Evolutionary conservation across 345 rosid species (phyloP).

Genomic region (Brassica cretica): DNA sequence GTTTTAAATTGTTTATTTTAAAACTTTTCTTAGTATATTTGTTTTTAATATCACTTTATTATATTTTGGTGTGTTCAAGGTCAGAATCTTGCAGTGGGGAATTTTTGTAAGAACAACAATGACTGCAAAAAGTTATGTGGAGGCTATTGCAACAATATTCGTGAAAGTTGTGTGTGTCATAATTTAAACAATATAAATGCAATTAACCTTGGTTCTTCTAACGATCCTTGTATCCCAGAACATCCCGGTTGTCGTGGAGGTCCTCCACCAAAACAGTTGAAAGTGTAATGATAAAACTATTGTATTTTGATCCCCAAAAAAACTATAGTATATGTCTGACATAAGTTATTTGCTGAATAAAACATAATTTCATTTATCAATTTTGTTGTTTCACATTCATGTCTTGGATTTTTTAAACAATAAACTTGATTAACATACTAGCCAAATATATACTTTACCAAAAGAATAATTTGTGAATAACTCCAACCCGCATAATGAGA

Average conservation of each 20-base stretch:
- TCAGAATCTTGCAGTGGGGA: background rate
- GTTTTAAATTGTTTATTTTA: background rate
- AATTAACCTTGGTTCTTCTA: background rate
- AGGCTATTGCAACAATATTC: background rate
- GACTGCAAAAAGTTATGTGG: background rate
- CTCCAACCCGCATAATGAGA: background rate
- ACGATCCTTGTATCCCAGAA: background rate
- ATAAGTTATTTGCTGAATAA: background rate
- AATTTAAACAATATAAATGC: background rate
- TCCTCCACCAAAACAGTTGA: background rate
- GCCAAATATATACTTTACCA: too few relatives aligned
- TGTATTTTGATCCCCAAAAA: too few relatives aligned
- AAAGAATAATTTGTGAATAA: too few relatives aligned
- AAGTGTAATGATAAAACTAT: background rate
- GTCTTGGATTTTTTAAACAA: too few relatives aligned
- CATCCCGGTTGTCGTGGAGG: constrained; percentile 1
- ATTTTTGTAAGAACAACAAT: background rate
- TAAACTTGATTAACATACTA: too few relatives aligned
- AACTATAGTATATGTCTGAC: too few relatives aligned
- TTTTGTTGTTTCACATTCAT: too few relatives aligned
- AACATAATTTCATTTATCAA: too few relatives aligned
- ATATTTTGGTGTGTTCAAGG: background rate
- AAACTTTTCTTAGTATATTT: background rate
- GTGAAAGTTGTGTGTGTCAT: background rate
- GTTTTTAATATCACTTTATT: background rate